A percentile compares a stretch with the other conserved stretches of the same genome.
phyloP scores from a whole-genome alignment of 495 filamentous ascomycete genomes.

The Hypoxylon trugodes region DNA sequence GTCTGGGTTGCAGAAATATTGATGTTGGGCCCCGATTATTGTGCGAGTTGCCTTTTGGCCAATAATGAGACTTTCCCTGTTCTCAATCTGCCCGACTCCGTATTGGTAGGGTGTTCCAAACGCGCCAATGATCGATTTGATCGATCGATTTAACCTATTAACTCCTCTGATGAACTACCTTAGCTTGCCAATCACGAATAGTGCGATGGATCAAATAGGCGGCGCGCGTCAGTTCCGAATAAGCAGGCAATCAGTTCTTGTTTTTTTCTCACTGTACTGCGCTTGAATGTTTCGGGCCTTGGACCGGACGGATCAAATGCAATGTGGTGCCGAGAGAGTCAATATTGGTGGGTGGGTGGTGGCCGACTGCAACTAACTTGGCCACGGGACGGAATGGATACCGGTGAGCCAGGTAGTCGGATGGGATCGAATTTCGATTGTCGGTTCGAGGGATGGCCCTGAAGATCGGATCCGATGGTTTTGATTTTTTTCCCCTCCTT shows the following conservation, averaged over 20 bases:
- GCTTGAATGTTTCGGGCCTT: conserved; percentile 24
- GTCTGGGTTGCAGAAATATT: conserved; percentile 33
- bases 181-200: conserved; percentile 39
- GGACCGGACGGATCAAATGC: conserved; percentile 30
- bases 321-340: conserved; percentile 16
- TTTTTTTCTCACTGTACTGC: no score
- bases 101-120: conserved; percentile 35
- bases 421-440: conserved; percentile 35
- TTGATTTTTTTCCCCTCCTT: conserved; percentile 16
- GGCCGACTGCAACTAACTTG: conserved; percentile 18
- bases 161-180: conserved; percentile 31
- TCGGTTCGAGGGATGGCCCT: conserved; percentile 32
- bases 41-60: conserved; percentile 28
- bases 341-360: conserved; percentile 3
- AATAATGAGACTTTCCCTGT: conserved; percentile 31
- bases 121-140: conserved; percentile 38
- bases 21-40: conserved; percentile 41
- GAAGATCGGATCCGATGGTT: conserved; percentile 34
- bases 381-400: conserved; percentile 2
- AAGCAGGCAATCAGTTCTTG: conserved; percentile 31
- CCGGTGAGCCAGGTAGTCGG: conserved; percentile 21
- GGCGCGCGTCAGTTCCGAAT: conserved; percentile 36
- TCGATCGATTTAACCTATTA: conserved; percentile 41
- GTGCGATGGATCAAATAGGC: conserved; percentile 29
- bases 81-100: conserved; percentile 39